Evolutionary conservation across 176 grass and related monocot species (phyloP).

Genomic region (Triticum dicoccoides): DNA sequence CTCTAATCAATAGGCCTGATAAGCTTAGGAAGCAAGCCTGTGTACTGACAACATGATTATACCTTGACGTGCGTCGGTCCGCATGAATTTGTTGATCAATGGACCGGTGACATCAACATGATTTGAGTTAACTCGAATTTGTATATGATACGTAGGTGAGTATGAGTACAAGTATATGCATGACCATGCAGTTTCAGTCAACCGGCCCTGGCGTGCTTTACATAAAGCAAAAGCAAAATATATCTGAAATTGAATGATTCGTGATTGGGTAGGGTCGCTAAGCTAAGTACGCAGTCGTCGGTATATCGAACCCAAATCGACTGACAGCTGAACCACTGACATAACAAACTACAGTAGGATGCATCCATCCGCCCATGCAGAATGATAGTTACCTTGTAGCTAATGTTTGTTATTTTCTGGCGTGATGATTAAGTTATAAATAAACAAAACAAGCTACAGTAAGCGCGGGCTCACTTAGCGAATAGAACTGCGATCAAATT

Average conservation of each 20-base stretch:
- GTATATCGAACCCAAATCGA: neutral
- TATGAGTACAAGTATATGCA: neutral
- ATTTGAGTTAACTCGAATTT: neutral
- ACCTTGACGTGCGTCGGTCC: neutral
- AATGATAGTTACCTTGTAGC: neutral
- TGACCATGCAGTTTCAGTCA: neutral
- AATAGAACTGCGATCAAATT: too few species aligned
- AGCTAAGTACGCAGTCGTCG: neutral
- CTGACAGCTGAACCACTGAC: neutral
- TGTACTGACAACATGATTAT: neutral
- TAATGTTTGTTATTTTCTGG: neutral
- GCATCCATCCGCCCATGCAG: neutral
- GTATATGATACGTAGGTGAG: neutral
- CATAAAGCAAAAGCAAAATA: too few species aligned
- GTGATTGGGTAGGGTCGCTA: neutral
- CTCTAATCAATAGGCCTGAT: neutral
- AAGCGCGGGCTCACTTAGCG: too few species aligned
- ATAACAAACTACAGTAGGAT: neutral
- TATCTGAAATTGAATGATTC: neutral
- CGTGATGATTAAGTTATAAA: neutral
- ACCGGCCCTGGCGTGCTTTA: neutral
- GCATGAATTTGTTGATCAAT: neutral
- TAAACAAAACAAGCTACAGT: neutral
- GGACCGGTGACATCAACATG: neutral
- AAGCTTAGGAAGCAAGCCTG: neutral